Conservation (phyloP, 23 red algal genomes). For the Gracilaria domingensis region DNA sequence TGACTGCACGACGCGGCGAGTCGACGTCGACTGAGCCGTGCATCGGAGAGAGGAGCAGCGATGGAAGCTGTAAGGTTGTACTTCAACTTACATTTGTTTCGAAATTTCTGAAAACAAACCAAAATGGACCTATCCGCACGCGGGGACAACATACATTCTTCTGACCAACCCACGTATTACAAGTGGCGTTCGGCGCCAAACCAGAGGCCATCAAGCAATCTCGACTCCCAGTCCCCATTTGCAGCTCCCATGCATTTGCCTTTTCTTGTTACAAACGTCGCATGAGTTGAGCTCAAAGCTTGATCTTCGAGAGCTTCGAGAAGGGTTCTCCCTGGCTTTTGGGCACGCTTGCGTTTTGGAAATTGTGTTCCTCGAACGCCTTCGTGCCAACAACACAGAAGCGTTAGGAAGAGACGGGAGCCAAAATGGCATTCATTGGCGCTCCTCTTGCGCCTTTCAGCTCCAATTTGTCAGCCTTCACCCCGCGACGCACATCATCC, state of each 20-base stretch:
- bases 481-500: not conserved
- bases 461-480: not conserved
- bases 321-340: not conserved
- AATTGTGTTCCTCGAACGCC: not conserved
- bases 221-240: not conserved
- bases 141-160: too few relatives aligned
- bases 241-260: too few relatives aligned
- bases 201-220: not conserved
- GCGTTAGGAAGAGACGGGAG: not conserved
- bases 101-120: not conserved
- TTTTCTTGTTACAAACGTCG: too few relatives aligned
- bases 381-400: not conserved
- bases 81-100: not conserved
- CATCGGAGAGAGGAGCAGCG: too few relatives aligned
- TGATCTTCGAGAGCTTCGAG: not conserved
- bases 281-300: not conserved
- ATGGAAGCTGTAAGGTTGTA: not conserved
- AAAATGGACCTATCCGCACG: not conserved
- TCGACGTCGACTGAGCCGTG: not conserved
- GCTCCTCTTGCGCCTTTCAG: not conserved
- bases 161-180: not conserved
- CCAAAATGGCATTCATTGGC: slow-evolving; percentile 11
- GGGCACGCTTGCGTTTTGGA: not conserved
- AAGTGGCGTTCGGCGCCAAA: not conserved
- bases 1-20: too few relatives aligned